phyloP scores from a whole-genome alignment of 2,329 filamentous ascomycete genomes.

The Ciborinia camelliae region DNA sequence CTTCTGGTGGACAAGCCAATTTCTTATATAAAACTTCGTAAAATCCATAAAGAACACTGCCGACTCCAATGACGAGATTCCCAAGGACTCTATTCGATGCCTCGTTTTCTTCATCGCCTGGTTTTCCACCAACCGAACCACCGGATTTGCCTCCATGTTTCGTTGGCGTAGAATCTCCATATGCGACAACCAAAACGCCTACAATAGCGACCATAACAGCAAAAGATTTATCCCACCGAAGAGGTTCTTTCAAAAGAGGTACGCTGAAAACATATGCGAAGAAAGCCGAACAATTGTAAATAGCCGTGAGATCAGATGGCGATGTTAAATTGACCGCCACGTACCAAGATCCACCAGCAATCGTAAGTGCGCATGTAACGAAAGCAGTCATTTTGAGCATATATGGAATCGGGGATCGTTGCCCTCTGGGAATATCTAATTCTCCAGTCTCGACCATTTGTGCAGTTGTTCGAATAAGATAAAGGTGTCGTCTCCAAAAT shows the following conservation, averaged over 20 bases:
- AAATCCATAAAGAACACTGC: slow-evolving; percentile 88
- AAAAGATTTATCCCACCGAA: slow-evolving; percentile 79
- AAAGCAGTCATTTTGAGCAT: slow-evolving; percentile 75
- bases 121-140: slow-evolving; percentile 47
- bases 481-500: slow-evolving; percentile 77
- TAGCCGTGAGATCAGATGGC: slow-evolving; percentile 89
- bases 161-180: slow-evolving; percentile 65
- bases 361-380: slow-evolving; percentile 79
- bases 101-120: slow-evolving; percentile 42
- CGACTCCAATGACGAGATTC: slow-evolving; percentile 87
- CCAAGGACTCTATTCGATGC: slow-evolving; percentile 71
- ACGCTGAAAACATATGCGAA: slow-evolving; percentile 98
- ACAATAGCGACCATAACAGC: slow-evolving; percentile 83
- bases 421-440: slow-evolving; percentile 58
- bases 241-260: slow-evolving; percentile 78
- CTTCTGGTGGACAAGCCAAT: slow-evolving; percentile 87
- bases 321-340: slow-evolving; percentile 91
- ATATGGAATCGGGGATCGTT: slow-evolving; percentile 62
- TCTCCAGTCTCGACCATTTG: slow-evolving; percentile 84
- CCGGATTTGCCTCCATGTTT: slow-evolving; percentile 55
- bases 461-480: slow-evolving; percentile 61
- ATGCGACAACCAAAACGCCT: slow-evolving; percentile 92
- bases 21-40: slow-evolving; percentile 98
- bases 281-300: slow-evolving; percentile 99
- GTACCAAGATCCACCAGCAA: slow-evolving; percentile 94